phyloP scores from a whole-genome alignment of 805 yeast genomes.

The Candida suzukii region DNA sequence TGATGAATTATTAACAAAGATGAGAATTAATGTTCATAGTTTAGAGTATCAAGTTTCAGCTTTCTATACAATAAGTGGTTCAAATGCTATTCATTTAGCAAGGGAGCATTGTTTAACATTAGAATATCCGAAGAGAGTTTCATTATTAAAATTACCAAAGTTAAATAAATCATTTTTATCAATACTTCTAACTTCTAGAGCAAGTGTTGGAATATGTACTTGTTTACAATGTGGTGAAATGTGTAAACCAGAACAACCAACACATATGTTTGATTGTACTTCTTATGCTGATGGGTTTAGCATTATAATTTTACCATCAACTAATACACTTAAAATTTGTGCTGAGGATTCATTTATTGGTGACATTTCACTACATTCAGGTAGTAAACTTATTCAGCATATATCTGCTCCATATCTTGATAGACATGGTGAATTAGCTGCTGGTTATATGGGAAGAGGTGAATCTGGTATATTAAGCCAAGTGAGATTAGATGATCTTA shows the following conservation, averaged over 20 bases:
- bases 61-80: slow-evolving; percentile 20
- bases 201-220: not conserved
- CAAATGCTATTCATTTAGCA: slow-evolving; percentile 17
- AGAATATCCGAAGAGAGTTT: slow-evolving; percentile 50
- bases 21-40: not conserved
- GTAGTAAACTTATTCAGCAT: too few species aligned
- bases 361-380: too few species aligned
- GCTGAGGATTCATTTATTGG: too few species aligned
- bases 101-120: slow-evolving; percentile 7
- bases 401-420: slow-evolving; percentile 76
- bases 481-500: slow-evolving; percentile 49
- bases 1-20: not conserved
- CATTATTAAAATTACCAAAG: slow-evolving; percentile 44
- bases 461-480: slow-evolving; percentile 45
- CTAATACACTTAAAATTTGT: slow-evolving; percentile 9
- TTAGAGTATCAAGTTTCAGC: not conserved
- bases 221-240: slow-evolving; percentile 15
- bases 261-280: too few species aligned
- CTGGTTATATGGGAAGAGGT: slow-evolving; percentile 44
- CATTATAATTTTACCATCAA: slow-evolving; percentile 20
- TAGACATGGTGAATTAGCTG: slow-evolving; percentile 67
- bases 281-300: not conserved
- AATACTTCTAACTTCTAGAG: not conserved
- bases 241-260: too few species aligned
- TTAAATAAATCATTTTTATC: slow-evolving; percentile 3